These are phyloP conservation scores for Candida ponderosae DNA, from an alignment of 805 yeast genomes.

Conservation along the genomic window DNA sequence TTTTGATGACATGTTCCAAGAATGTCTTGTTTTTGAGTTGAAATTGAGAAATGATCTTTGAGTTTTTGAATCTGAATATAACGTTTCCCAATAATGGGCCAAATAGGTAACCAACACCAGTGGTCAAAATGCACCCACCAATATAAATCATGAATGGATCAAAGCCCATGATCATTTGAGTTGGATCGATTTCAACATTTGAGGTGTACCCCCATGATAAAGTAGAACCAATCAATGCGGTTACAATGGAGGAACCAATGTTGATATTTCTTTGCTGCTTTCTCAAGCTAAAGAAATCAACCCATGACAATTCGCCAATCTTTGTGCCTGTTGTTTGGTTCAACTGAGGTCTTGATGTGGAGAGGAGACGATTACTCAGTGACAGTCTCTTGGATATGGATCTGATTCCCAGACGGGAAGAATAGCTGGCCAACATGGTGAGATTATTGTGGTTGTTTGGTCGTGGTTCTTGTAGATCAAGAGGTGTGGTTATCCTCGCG, in stretches of 20 bases:
- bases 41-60: constrained; percentile 37
- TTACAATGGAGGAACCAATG: constrained; percentile 54
- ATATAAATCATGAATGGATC: constrained; percentile 82
- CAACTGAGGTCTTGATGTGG: background rate
- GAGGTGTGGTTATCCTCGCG: too few species aligned
- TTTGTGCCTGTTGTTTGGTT: background rate
- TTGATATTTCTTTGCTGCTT: constrained; percentile 69
- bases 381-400: background rate
- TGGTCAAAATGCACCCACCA: constrained; percentile 64
- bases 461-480: too few species aligned
- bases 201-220: constrained; percentile 72
- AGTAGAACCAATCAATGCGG: constrained; percentile 59
- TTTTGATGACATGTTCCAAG: constrained; percentile 60
- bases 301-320: constrained; percentile 50
- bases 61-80: constrained; percentile 51
- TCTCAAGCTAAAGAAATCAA: constrained; percentile 68
- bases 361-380: background rate
- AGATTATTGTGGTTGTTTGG: too few species aligned
- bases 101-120: constrained; percentile 67
- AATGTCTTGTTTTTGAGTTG: constrained; percentile 63
- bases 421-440: too few species aligned
- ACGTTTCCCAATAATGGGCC: constrained; percentile 81
- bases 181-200: constrained; percentile 79
- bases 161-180: constrained; percentile 77
- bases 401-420: background rate